Evolutionary conservation across 2,329 filamentous ascomycete species (phyloP), one percentile per base, ranked within the genome.

Genomic region (Neonectria neomacrospora): DNA sequence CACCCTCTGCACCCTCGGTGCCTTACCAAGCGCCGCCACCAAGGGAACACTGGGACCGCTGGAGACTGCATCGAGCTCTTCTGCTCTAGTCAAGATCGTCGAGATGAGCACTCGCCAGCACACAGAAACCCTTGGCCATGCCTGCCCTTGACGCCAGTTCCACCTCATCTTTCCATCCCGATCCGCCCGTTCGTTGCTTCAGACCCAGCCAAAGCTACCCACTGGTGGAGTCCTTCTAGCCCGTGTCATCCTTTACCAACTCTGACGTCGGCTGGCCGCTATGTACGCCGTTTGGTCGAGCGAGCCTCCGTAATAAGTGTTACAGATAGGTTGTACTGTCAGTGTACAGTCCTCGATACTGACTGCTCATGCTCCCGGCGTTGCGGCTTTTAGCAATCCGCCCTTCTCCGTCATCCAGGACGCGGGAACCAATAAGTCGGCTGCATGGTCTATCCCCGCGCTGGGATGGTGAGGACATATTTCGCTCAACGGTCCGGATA

Each of bases 241-340:
- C 44, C 47, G 44, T 12, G 47, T 5, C 55, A 66, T 67, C 67
- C 50, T 28, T 67, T 32, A 44, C 51, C 62, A 41, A 50, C 22
- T 70, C 64, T 72, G 70, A 72, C 66, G 70, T 72, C 61, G 67
- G 53, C 62, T 71, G 61, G 64, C 57, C 58, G 66, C 62, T 59
- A n/a, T 12, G 7, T 34, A n/a, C n/a, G n/a, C n/a, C 32, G 32
- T 14, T 34, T 34, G 32, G 45, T 20, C 55, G 51, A 56, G 12
- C 32, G 32, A 41, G 44, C 28, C 41, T 56, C 26, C 22, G 23
- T 26, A 26, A 26, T n/a, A n/a, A n/a, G 2, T 63, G 26, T 44
- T 37, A 39, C 58, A 48, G 62, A 44, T 53, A 41, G 39, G 55
- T 48, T 41, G 44, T 37, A 47, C n/a, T 55, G 41, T 50, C 28